These are phyloP conservation scores for Fusarium brachygibbosum DNA, from an alignment of 2,329 filamentous ascomycete genomes.

Conservation along the genomic window DNA sequence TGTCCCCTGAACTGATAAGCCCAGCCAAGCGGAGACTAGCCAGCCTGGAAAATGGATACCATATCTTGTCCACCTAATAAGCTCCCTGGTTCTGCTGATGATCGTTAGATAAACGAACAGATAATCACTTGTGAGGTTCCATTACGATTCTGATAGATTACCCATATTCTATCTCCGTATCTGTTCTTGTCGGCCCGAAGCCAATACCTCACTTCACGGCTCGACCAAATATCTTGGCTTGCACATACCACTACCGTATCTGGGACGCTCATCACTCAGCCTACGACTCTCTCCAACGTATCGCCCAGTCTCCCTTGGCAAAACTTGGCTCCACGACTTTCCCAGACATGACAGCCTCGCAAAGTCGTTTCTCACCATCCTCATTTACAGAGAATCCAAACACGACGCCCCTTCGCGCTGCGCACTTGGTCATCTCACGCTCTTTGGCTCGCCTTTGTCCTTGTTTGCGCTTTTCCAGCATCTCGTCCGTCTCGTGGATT, in stretches of 20 bases:
- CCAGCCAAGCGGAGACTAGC: background rate
- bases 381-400: constrained; percentile 61
- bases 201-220: background rate
- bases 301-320: constrained; percentile 71
- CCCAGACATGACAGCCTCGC: constrained; percentile 71
- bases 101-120: background rate
- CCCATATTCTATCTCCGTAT: background rate
- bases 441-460: constrained; percentile 61
- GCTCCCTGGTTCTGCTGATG: background rate
- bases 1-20: background rate
- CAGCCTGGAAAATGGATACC: background rate
- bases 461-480: constrained; percentile 62
- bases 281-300: constrained; percentile 65
- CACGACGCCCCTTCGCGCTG: constrained; percentile 71
- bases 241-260: background rate
- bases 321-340: constrained; percentile 71
- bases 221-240: background rate
- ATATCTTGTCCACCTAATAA: background rate
- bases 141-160: background rate
- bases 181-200: constrained; percentile 13
- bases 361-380: constrained; percentile 56
- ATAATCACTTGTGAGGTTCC: background rate
- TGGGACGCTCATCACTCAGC: constrained; percentile 3
- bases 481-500: constrained; percentile 65
- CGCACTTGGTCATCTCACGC: constrained; percentile 72